These are phyloP conservation scores for Citrus reticulata DNA, from an alignment of 345 rosid genomes.

Conservation along the genomic window DNA sequence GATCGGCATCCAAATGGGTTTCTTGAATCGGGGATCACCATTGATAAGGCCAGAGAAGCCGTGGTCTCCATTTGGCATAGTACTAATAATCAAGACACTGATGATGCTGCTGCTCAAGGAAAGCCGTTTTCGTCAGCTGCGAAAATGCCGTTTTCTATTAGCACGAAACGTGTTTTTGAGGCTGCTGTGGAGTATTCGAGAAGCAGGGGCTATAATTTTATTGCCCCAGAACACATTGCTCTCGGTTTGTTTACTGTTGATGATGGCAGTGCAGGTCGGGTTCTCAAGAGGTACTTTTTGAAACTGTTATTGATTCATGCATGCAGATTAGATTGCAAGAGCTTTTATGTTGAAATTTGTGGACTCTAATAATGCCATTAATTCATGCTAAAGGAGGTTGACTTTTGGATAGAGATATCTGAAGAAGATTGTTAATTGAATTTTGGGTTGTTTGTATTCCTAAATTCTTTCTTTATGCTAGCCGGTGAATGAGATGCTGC, in stretches of 20 bases:
- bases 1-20: constrained; percentile 83
- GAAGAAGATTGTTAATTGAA: neutral
- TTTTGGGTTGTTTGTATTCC: neutral
- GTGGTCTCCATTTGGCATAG: constrained; percentile 60
- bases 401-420: no score
- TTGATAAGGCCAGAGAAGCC: constrained; percentile 70
- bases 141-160: constrained; percentile 69
- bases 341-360: neutral
- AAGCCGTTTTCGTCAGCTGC: constrained; percentile 37
- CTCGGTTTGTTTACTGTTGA: constrained; percentile 86
- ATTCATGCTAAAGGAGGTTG: neutral
- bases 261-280: constrained; percentile 81
- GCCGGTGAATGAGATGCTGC: neutral
- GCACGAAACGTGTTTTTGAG: constrained; percentile 87
- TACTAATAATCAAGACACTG: constrained; percentile 5
- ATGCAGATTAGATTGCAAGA: neutral
- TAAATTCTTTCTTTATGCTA: neutral
- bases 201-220: constrained; percentile 74
- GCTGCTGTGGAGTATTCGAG: constrained; percentile 95
- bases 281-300: constrained; percentile 61
- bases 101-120: constrained; percentile 11
- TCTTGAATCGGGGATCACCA: constrained; percentile 68
- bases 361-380: neutral
- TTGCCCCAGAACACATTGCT: constrained; percentile 91
- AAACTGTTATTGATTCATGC: neutral